These are phyloP conservation scores for Chalciporus sphaerocephalus DNA, from an alignment of 768 basidiomycete species.

Conservation along the genomic window DNA sequence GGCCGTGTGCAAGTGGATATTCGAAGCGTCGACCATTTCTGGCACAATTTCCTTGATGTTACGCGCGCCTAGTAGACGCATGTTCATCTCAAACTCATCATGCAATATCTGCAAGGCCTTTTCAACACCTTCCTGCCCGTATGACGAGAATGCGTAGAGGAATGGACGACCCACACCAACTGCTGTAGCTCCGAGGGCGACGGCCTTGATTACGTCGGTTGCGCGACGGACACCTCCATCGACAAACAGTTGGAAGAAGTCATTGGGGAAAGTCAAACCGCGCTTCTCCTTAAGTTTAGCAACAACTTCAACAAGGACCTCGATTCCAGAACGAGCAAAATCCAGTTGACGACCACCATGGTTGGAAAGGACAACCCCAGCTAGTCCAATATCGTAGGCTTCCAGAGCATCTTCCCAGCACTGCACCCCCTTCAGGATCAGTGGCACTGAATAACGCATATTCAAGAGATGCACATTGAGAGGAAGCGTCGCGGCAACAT, in stretches of 20 bases:
- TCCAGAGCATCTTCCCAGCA: constrained; percentile 85
- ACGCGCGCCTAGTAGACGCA: constrained; percentile 85
- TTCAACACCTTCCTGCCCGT: constrained; percentile 84
- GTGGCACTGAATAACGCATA: constrained; percentile 58
- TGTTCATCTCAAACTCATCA: constrained; percentile 97
- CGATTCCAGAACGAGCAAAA: constrained; percentile 82
- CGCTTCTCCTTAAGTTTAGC: constrained; percentile 61
- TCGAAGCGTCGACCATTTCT: constrained; percentile 84
- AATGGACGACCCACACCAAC: constrained; percentile 86
- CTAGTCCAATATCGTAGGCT: constrained; percentile 72
- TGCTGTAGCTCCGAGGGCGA: constrained; percentile 87
- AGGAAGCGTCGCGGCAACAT: constrained; percentile 9
- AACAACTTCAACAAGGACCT: constrained; percentile 85
- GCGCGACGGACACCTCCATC: constrained; percentile 95
- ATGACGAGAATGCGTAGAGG: constrained; percentile 83
- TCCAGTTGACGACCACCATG: constrained; percentile 80
- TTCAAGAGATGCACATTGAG: constrained; percentile 2
- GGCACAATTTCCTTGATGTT: constrained; percentile 76
- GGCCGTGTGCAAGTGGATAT: constrained; percentile 60
- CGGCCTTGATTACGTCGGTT: constrained; percentile 83
- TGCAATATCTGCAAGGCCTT: constrained; percentile 74
- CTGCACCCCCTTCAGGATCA: constrained; percentile 88
- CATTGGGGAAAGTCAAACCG: constrained; percentile 70
- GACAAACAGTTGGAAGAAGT: constrained; percentile 77
- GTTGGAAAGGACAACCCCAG: constrained; percentile 82